Base-by-base conservation (phyloP, 176 grass and related monocot genomes). In the Carex pumila region DNA sequence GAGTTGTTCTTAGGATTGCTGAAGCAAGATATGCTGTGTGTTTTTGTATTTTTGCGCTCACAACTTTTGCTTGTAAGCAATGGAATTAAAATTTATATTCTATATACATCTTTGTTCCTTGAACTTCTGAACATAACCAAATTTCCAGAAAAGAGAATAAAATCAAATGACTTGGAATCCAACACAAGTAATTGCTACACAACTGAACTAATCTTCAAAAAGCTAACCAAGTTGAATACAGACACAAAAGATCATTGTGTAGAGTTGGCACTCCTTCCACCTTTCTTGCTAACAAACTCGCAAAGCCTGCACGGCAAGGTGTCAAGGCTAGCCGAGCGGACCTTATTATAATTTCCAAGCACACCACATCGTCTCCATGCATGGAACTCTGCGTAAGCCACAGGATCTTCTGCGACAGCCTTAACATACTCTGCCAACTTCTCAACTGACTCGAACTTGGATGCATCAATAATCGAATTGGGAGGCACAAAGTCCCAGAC, bases 321-420 rank as follows among this genome's bases (percentile, higher is more conserved):
- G 68, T 92, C 90, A 49, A 92, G 87, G 31, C 90, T 87, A 37
- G 45, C 85, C 0, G 65, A 61, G 30, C 87, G 22, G n/a, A 74
- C 68, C 82, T 85, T 89, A 17, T 63, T 65, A 58, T 92, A 92
- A 59, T 82, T 85, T 36, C 90, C 90, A 61, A 89, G n/a, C 60
- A 89, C 90, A 43, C 90, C 87, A 15, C 90, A 92, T 41, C 90
- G 81, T 83, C 87, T 84, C 90, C 87, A 92, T 21, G 85, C 90
- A 37, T 92, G 90, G 85, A 85, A 92, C 90, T 92, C 90, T 6
- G 90, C 82, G 45, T 89, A 92, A 29, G 90, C 90, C 76, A 83
- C 83, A 4, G 90, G 90, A 78, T 92, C 90, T 21, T 74, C 90
- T 8, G 85, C 90, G 17, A 92, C 66, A 43, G 45, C 31, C 78